Evolutionary conservation across 441 rosid genomes (phyloP).

Genomic region (Gossypium schwendimanii): DNA sequence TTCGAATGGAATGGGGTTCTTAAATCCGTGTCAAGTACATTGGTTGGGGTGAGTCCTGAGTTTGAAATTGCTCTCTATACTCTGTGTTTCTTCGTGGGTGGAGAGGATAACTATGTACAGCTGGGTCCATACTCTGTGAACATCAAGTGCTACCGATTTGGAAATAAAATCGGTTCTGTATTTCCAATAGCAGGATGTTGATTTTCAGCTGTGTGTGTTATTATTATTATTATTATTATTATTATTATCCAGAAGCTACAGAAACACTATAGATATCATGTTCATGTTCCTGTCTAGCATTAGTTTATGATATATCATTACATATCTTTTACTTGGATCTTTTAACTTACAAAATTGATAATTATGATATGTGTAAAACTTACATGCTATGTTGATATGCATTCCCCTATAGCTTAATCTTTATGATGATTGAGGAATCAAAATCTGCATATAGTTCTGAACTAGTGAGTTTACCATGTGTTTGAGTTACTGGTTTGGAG

Average conservation of each 20-base stretch:
- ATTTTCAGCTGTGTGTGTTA: slow-evolving; percentile 2
- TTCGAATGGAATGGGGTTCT: slow-evolving; percentile 89
- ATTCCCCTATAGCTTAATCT: background rate
- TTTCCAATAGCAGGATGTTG: slow-evolving; percentile 63
- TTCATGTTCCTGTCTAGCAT: background rate
- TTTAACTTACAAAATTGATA: background rate
- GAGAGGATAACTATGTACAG: slow-evolving; percentile 73
- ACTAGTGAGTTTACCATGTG: background rate
- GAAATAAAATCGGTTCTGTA: slow-evolving; percentile 64
- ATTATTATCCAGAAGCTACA: background rate
- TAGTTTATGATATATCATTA: background rate
- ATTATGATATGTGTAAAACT: background rate
- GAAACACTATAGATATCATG: background rate
- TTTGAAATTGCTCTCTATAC: slow-evolving; percentile 85
- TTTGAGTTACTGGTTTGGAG: too few species aligned
- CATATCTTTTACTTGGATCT: background rate
- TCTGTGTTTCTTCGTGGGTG: slow-evolving; percentile 65
- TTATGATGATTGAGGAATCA: background rate
- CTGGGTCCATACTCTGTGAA: slow-evolving; percentile 77
- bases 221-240: background rate
- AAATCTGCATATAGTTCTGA: background rate
- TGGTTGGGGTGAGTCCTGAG: slow-evolving; percentile 90
- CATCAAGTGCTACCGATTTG: slow-evolving; percentile 80
- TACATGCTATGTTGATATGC: background rate
- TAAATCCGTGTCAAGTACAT: slow-evolving; percentile 77